Base-by-base conservation (phyloP, 2,329 filamentous ascomycete genomes). In the Cadophora sp. region DNA sequence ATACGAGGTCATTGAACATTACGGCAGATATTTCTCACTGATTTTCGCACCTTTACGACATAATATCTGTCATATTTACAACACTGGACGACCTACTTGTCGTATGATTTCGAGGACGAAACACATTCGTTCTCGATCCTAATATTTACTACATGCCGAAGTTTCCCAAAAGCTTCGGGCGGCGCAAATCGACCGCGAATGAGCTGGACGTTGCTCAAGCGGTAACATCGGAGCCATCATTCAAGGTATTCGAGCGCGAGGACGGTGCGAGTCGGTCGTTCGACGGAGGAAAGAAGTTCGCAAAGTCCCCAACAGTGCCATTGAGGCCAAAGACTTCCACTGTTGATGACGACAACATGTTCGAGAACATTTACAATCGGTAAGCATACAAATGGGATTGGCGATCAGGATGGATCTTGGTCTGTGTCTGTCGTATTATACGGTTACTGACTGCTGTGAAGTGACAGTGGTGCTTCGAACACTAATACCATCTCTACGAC, bases 381-480 rank as follows among this genome's bases (percentile, higher is more conserved):
- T 78, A 72, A 74, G 77, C 71, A 63, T 11, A 30, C 62, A 43
- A 18, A 14, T 22, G 30, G 4, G 13, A 33, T 36, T 13, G 48
- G 59, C 27, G 27, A 64, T 4, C 18, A 22, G 39, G n/a, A 27
- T 59, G 55, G 56, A 33, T 30, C 27, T 30, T 30, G 6, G 27
- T 30, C 27, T 30, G 27, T 30, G 27, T 30, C 27, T 4, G 27
- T 30, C 27, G 41, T 9, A 65, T 20, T 7, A 51, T 59, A 11
- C 43, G 30, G 20, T 64, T 56, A 66, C 71, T 73, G 64, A 74
- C 66, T 55, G 48, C 53, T 66, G 24, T 71, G 65, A 73, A 78
- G 76, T 72, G 75, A 74, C 64, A 78, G 77, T 75, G 76, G 75
- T 66, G 73, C 73, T 50, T 78, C 77, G 3, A 76, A 78, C 64